A percentile compares a stretch with the other conserved stretches of the same genome.
phyloP scores from a whole-genome alignment of 345 rosid species.

The Euphorbia peplus region DNA sequence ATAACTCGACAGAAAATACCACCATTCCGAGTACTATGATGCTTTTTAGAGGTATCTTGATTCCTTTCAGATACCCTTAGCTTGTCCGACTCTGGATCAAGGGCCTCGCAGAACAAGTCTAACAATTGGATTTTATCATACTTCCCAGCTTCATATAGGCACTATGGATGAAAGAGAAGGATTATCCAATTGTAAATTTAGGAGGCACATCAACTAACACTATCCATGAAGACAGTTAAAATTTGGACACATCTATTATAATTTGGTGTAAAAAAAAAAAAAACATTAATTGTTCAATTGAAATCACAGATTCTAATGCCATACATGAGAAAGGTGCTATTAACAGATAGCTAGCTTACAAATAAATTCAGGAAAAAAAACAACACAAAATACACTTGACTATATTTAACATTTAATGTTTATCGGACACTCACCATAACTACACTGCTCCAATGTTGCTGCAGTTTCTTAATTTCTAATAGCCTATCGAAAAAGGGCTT shows the following conservation, averaged over 20 bases:
- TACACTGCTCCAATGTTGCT: conserved; percentile 55
- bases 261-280: neutral
- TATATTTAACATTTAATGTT: neutral
- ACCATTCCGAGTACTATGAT: conserved; percentile 24
- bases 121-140: conserved; percentile 52
- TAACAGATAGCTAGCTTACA: conserved; percentile 13
- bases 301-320: neutral
- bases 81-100: conserved; percentile 59
- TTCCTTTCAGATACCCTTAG: conserved; percentile 25
- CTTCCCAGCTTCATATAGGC: conserved; percentile 72
- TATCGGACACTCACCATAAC: conserved; percentile 53
- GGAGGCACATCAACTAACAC: conserved; percentile 10
- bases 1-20: conserved; percentile 47
- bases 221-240: neutral
- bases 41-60: conserved; percentile 15
- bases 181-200: conserved; percentile 12
- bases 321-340: neutral
- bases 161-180: conserved; percentile 44
- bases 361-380: neutral
- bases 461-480: conserved; percentile 62
- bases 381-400: neutral
- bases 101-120: conserved; percentile 81
- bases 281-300: neutral
- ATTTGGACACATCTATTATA: neutral
- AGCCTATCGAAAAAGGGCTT: conserved; percentile 51